phyloP scores from a whole-genome alignment of 2,329 filamentous ascomycete species.

The Trichoderma guizhouense region DNA sequence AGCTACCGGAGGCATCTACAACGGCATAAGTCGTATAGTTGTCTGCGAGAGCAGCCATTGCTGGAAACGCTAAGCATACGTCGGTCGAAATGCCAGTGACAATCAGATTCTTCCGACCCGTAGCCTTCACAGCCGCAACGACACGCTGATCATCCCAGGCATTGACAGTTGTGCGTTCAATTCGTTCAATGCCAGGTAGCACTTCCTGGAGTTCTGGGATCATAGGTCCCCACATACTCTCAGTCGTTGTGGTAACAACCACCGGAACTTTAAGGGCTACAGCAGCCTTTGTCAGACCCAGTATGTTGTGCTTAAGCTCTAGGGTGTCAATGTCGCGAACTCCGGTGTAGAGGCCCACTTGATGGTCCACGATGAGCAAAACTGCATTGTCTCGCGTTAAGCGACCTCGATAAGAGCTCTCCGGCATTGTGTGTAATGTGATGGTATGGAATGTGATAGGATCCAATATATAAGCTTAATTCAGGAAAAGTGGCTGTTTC shows the following conservation, averaged over 20 bases:
- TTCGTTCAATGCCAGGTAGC: neutral
- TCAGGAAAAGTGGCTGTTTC: neutral
- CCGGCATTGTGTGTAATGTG: neutral
- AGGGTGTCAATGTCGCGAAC: neutral
- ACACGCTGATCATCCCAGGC: neutral
- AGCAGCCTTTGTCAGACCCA: neutral
- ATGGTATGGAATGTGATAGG: neutral
- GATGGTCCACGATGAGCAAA: neutral
- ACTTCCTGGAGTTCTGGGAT: neutral
- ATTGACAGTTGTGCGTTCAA: conserved; percentile 3
- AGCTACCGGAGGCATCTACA: neutral
- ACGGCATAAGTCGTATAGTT: neutral
- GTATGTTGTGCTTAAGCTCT: neutral
- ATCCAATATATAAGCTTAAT: neutral
- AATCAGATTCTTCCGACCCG: neutral
- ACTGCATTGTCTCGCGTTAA: neutral
- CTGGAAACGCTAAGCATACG: neutral
- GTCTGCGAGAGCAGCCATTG: neutral
- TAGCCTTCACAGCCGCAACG: neutral
- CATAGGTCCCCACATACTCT: neutral
- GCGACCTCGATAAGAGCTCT: neutral
- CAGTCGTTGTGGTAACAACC: neutral
- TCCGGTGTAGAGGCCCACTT: neutral
- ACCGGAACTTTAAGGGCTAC: neutral
- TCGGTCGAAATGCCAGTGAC: neutral